Evolutionary conservation across 768 basidiomycete species (phyloP).

Genomic region (Artomyces pyxidatus): DNA sequence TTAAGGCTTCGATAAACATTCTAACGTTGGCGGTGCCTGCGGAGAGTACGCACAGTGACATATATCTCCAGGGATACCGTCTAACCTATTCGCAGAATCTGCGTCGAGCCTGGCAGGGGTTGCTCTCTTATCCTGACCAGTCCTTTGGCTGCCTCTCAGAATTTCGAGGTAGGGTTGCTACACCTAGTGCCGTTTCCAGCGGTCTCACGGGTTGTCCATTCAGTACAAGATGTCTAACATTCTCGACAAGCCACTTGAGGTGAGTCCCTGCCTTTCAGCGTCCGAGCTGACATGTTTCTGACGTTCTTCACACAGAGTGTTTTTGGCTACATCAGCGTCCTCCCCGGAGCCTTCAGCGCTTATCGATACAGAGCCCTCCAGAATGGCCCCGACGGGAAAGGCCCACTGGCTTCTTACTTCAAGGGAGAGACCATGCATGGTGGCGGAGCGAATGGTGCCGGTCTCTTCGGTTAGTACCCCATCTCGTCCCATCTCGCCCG

Average conservation of each 20-base stretch:
- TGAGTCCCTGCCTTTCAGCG: slow-evolving; percentile 25
- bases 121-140: slow-evolving; percentile 65
- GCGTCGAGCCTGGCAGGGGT: slow-evolving; percentile 70
- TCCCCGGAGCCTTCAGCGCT: slow-evolving; percentile 90
- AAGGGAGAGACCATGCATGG: slow-evolving; percentile 87
- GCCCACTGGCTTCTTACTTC: slow-evolving; percentile 89
- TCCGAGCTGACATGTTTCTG: neutral
- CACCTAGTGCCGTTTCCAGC: neutral
- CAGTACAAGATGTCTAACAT: slow-evolving; percentile 96
- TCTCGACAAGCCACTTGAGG: slow-evolving; percentile 91
- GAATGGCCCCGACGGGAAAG: slow-evolving; percentile 83
- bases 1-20: slow-evolving; percentile 66
- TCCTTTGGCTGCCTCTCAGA: slow-evolving; percentile 87
- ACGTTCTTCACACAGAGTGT: slow-evolving; percentile 43
- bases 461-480: slow-evolving; percentile 45
- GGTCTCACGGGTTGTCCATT: neutral
- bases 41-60: slow-evolving; percentile 57
- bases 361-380: slow-evolving; percentile 83
- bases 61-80: neutral
- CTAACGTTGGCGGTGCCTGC: slow-evolving; percentile 88
- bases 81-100: slow-evolving; percentile 42
- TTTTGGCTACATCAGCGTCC: slow-evolving; percentile 79
- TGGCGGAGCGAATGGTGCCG: slow-evolving; percentile 47
- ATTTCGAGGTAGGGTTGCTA: slow-evolving; percentile 60
- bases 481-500: neutral